phyloP scores from a whole-genome alignment of 192 early-diverging fungal genomes.

The Coemansia sp. region DNA sequence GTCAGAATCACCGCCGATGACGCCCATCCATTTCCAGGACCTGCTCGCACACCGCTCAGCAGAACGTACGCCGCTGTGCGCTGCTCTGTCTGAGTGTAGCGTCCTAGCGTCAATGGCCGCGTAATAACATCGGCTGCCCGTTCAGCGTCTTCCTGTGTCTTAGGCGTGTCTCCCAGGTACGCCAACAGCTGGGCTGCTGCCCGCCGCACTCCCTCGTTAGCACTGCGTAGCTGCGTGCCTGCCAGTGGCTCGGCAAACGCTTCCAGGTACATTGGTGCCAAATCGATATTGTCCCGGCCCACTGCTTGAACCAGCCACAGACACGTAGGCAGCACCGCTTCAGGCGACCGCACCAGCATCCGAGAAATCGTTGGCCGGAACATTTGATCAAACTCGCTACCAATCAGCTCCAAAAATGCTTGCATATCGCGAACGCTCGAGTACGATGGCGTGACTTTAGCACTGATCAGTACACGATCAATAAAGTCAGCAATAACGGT shows the following conservation, averaged over 20 bases:
- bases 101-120: conserved; percentile 54
- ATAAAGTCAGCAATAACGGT: conserved; percentile 32
- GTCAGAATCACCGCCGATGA: conserved; percentile 56
- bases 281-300: conserved; percentile 43
- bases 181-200: conserved; percentile 32
- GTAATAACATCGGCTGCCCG: conserved; percentile 22
- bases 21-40: conserved; percentile 33
- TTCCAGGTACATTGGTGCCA: conserved; percentile 62
- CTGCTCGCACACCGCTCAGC: conserved; percentile 43
- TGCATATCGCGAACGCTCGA: conserved; percentile 50
- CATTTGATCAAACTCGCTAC: conserved; percentile 57
- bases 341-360: conserved; percentile 83
- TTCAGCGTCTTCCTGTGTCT: conserved; percentile 16
- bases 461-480: conserved; percentile 19
- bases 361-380: conserved; percentile 69
- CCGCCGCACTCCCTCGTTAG: conserved; percentile 29
- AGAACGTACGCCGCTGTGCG: conserved; percentile 64
- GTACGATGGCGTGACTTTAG: conserved; percentile 25
- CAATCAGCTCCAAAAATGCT: conserved; percentile 62
- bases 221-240: conserved; percentile 37
- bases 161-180: conserved; percentile 28
- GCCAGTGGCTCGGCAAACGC: conserved; percentile 58
- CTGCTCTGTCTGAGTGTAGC: conserved; percentile 67
- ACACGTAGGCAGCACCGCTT: conserved; percentile 68
- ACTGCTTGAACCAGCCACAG: conserved; percentile 64